These are phyloP conservation scores for Eucalyptus rudis DNA, from an alignment of 345 rosid species.

Conservation along the genomic window DNA sequence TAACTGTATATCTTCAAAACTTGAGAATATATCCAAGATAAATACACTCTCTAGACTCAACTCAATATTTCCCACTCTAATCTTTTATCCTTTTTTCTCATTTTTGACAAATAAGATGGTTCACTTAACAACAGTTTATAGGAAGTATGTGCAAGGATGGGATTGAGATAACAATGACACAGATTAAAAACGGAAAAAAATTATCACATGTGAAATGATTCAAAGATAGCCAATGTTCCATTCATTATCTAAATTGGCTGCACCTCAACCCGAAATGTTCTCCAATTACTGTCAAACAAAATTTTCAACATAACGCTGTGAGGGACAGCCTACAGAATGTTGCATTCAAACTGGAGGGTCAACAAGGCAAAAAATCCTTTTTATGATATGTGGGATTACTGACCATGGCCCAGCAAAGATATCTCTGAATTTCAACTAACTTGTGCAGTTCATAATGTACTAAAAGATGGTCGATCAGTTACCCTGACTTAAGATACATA, in stretches of 20 bases:
- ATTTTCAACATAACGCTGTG: not conserved
- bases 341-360: not conserved
- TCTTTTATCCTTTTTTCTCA: not conserved
- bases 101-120: not conserved
- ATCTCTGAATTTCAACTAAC: not conserved
- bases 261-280: not conserved
- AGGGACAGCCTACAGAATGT: not conserved
- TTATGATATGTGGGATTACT: not conserved
- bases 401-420: not conserved
- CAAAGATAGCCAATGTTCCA: not conserved
- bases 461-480: not conserved
- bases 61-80: not conserved
- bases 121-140: not conserved
- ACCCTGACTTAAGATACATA: not conserved
- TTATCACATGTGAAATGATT: not conserved
- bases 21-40: not conserved
- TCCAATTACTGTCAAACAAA: not conserved
- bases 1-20: not conserved
- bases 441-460: not conserved
- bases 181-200: not conserved
- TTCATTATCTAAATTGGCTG: not conserved
- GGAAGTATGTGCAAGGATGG: not conserved
- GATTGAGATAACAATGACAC: not conserved
- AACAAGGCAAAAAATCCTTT: not conserved
- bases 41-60: not conserved